These are phyloP conservation scores for Aspergillus ostianus DNA, from an alignment of 495 filamentous ascomycete genomes.

Conservation along the genomic window DNA sequence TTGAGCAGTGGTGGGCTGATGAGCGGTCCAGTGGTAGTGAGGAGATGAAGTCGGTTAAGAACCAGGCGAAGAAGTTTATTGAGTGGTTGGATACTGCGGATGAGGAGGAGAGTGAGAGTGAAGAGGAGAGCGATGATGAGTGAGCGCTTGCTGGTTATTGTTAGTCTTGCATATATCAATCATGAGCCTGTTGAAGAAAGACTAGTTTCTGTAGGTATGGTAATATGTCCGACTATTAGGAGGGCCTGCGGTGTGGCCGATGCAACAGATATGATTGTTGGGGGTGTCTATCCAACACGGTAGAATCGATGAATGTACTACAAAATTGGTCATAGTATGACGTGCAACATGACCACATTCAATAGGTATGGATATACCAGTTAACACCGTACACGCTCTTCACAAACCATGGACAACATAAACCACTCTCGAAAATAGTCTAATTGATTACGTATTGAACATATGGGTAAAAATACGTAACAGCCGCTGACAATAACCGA, in stretches of 20 bases:
- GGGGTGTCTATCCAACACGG: no score
- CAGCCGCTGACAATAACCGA: no score
- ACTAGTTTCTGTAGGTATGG: not conserved
- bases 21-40: conserved; percentile 59
- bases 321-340: no score
- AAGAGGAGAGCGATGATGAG: conserved; percentile 33
- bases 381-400: no score
- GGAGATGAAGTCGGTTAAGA: conserved; percentile 66
- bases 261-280: no score
- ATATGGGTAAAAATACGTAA: no score
- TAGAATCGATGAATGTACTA: no score
- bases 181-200: not conserved
- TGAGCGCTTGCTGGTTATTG: conserved; percentile 2
- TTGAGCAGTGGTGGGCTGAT: conserved; percentile 86
- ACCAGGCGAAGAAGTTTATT: conserved; percentile 72
- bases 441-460: no score
- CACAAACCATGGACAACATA: no score
- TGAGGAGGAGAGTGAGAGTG: conserved; percentile 70
- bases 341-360: no score
- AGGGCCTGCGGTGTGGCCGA: not conserved
- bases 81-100: conserved; percentile 83
- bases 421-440: no score
- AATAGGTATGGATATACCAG: no score
- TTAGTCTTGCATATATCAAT: not conserved
- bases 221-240: not conserved